These are phyloP conservation scores for Puccinia hordei DNA, from an alignment of 1,284 basidiomycete species.

Conservation along the genomic window DNA sequence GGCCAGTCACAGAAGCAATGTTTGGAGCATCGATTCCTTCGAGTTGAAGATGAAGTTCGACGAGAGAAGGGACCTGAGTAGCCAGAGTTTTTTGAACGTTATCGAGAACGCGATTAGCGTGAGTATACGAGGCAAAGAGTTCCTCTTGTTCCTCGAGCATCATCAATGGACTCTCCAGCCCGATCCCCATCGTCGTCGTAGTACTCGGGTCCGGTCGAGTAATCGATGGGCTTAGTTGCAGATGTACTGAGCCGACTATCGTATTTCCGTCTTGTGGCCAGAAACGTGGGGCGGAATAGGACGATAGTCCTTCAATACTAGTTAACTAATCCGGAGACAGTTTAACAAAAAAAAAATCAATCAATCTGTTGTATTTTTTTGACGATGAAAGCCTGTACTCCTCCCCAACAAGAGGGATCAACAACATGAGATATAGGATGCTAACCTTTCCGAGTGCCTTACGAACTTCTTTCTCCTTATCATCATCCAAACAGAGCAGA, in stretches of 20 bases:
- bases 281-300: constrained; percentile 80
- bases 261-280: constrained; percentile 91
- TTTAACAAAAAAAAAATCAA: constrained; percentile 12
- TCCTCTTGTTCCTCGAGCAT: constrained; percentile 44
- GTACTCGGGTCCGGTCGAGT: constrained; percentile 60
- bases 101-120: constrained; percentile 70
- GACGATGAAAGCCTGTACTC: too few relatives aligned
- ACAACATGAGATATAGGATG: too few relatives aligned
- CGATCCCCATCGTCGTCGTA: neutral
- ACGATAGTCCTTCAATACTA: constrained; percentile 73
- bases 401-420: too few relatives aligned
- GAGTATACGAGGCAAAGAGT: constrained; percentile 40
- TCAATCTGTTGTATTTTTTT: constrained; percentile 34
- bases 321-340: constrained; percentile 62
- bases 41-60: constrained; percentile 86
- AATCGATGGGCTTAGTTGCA: constrained; percentile 67
- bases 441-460: constrained; percentile 75
- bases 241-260: constrained; percentile 84
- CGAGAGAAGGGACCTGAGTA: constrained; percentile 72
- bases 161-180: constrained; percentile 12
- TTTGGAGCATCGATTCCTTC: constrained; percentile 55
- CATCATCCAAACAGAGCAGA: constrained; percentile 80
- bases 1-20: constrained; percentile 33
- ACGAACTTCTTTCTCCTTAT: constrained; percentile 69
- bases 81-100: constrained; percentile 73